These are phyloP conservation scores for Cladophialophora carrionii DNA, from an alignment of 2,329 filamentous ascomycete genomes.

Conservation along the genomic window DNA sequence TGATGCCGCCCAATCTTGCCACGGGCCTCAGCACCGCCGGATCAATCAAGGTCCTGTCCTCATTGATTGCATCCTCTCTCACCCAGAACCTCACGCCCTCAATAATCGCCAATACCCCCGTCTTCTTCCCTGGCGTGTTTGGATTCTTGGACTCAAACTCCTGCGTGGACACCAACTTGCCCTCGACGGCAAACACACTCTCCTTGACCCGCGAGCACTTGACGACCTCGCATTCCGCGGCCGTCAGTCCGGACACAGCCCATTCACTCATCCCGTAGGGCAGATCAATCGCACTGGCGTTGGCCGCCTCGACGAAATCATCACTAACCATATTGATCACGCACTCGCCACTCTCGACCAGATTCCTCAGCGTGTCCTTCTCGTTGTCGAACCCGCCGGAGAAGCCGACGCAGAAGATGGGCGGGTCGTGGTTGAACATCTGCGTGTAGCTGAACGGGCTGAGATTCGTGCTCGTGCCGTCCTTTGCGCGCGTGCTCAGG, in stretches of 20 bases:
- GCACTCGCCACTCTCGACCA: slow-evolving; percentile 73
- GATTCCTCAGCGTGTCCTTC: slow-evolving; percentile 79
- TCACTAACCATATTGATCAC: slow-evolving; percentile 87
- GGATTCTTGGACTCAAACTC: slow-evolving; percentile 75
- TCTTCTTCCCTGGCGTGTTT: slow-evolving; percentile 69
- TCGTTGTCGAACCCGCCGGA: slow-evolving; percentile 60
- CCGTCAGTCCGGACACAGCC: slow-evolving; percentile 74
- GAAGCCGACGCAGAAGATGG: slow-evolving; percentile 72
- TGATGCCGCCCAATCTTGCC: slow-evolving; percentile 77
- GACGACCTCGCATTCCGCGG: slow-evolving; percentile 67
- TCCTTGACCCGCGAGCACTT: slow-evolving; percentile 75
- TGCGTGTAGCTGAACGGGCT: slow-evolving; percentile 89
- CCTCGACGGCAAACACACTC: slow-evolving; percentile 81
- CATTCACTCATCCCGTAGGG: slow-evolving; percentile 79
- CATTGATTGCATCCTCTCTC: slow-evolving; percentile 82
- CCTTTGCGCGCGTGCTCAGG: slow-evolving; percentile 60
- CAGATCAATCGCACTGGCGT: slow-evolving; percentile 75
- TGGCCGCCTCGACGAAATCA: slow-evolving; percentile 83
- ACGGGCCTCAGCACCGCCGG: slow-evolving; percentile 75
- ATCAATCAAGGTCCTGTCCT: slow-evolving; percentile 73
- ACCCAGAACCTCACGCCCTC: slow-evolving; percentile 90
- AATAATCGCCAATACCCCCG: slow-evolving; percentile 72
- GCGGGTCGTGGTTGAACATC: slow-evolving; percentile 82
- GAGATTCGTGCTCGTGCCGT: slow-evolving; percentile 72
- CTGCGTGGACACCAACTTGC: slow-evolving; percentile 69